Evolutionary conservation across 1,284 basidiomycete species (phyloP), one percentile per base, ranked within the genome.

Genomic region (Malassezia obtusa): DNA sequence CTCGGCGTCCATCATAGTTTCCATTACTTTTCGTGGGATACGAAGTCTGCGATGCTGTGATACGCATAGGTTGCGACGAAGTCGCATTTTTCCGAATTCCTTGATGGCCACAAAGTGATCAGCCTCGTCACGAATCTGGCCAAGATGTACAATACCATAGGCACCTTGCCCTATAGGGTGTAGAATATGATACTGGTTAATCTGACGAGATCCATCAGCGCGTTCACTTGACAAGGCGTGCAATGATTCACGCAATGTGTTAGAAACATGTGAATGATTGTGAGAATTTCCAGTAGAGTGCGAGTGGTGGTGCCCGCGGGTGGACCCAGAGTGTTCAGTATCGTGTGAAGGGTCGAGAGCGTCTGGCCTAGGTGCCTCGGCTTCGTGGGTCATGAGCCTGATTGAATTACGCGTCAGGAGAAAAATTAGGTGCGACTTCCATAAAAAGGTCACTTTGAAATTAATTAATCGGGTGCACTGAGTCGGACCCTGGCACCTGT

Each of bases 131-230:
- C 52, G 43, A 25, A 67, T 49, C 40, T 58, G 41, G 15, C 68
- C 71, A 11, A 62, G 56, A 40, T 65, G 61, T 0, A 73, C 71
- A 9, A 52, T 60, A 0, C 67, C 71, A 38, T 69, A 73, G 3
- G 68, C 59, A 5, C 71, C 71, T 14, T 63, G 51, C 0, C 71
- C 71, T 24, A 73, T 65, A n/a, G 63, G 50, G 6, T 63, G 58
- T 19, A 57, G 55, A 38, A 73, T 65, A 41, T 59, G 62, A 48
- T 73, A 73, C 48, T 73, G 71, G 47, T 73, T 73, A 54, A 73
- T 64, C 45, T 69, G 63, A 0, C 63, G 48, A 1, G 66, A 66
- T 6, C 71, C 71, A 47, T 73, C 71, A 17, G 60, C 62, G 30
- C 69, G 48, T 28, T 68, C 59, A 41, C 47, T 54, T 24, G 64